Conservation (phyloP, 1,139 yeast genomes). For the Sugiyamaella japonica region DNA sequence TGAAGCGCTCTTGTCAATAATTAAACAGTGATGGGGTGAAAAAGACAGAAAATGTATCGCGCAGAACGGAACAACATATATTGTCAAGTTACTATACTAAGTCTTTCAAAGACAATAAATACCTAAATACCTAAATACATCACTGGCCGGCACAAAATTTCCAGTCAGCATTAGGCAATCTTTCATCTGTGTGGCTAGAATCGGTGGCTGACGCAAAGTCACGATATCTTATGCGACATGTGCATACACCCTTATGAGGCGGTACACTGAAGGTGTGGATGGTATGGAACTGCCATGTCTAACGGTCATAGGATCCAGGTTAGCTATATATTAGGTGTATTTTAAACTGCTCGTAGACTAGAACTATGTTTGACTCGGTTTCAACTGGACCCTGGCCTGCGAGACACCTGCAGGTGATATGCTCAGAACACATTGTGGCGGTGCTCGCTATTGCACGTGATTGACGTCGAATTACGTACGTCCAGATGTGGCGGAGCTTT, state of each 20-base stretch:
- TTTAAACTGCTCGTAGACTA: too few species aligned
- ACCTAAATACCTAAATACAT: background rate
- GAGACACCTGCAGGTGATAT: background rate
- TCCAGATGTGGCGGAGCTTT: background rate
- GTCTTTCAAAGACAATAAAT: background rate
- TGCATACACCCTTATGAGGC: background rate
- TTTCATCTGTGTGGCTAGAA: conserved; percentile 8
- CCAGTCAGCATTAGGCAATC: conserved; percentile 7
- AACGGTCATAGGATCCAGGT: too few species aligned
- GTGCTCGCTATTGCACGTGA: conserved; percentile 1
- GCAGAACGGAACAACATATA: too few species aligned
- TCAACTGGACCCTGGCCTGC: background rate
- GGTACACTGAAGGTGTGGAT: too few species aligned
- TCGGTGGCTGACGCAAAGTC: conserved; percentile 15
- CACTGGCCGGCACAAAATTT: conserved; percentile 7
- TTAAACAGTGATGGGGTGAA: background rate
- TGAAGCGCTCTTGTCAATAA: too few species aligned
- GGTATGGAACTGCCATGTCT: too few species aligned
- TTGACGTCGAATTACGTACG: background rate
- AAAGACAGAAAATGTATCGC: too few species aligned
- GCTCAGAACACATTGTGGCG: background rate
- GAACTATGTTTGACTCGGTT: background rate
- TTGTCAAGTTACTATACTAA: background rate
- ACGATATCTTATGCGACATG: conserved; percentile 14
- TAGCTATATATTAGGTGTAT: too few species aligned